Base-by-base conservation (phyloP, 2,329 filamentous ascomycete genomes). In the Ceratocystis albifundus region DNA sequence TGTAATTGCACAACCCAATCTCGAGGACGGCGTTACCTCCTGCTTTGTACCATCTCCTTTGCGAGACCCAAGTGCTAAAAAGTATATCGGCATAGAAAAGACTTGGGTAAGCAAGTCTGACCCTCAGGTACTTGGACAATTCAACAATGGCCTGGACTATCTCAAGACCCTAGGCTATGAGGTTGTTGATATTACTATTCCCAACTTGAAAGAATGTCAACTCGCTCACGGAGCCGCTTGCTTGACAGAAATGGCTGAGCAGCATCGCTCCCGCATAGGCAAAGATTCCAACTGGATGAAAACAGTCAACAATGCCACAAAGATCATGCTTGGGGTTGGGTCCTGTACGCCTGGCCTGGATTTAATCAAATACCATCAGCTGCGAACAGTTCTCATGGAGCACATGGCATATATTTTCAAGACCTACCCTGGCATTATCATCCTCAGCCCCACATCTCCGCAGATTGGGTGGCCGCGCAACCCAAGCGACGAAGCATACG, bases 391-490 rank as follows among this genome's bases (percentile, higher is more conserved):
- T 45, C 77, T 93, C 65, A 96, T 95, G 90, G 80, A 82, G 45
- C 90, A 95, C 75, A 78, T 95, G 10, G 83, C 88, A 0, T 79
- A 81, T 70, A 77, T 95, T 1, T 96, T 86, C 76, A 77, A 83
- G 70, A 76, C 80, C 66, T 76, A 95, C 72, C 89, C 90, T 0
- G 89, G 88, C 28, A 77, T 96, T 68, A 76, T 96, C 44, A 84
- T 96, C 68, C 77, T 95, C 53, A 88, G 88, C 1, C 92, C 92
- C 0, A 91, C 90, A 0, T 84, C 84, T 2, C 89, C 91, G 0
- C 82, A 88, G 68, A 80, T 84, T 0, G 91, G 91, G 10, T 95
- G 89, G 88, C 82, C 83, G 53, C 84, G 86, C 28, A 68, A 74
- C 10, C 75, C 79, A 1, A 80, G 77, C 7, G 86, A 88, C 50